Percentiles rank a stretch among this genome's conserved stretches.
Conservation (phyloP, 345 rosid genomes). For the Orychophragmus violaceus region DNA sequence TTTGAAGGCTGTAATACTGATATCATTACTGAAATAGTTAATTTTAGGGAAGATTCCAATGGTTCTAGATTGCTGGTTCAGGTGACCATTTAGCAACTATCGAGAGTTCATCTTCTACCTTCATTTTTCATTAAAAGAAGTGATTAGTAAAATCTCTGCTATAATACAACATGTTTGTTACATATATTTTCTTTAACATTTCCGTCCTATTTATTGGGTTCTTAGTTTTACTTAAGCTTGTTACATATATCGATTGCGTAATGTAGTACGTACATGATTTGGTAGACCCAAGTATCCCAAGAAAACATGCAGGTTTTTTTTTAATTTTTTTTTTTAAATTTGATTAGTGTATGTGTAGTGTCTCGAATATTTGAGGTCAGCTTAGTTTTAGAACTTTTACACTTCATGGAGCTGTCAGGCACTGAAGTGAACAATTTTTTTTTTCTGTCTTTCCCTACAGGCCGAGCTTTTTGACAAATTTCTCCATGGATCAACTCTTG, state of each 20-base stretch:
- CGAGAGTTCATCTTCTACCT: background rate
- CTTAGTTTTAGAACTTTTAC: background rate
- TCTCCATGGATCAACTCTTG: constrained; percentile 79
- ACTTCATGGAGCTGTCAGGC: constrained; percentile 1
- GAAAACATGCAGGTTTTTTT: background rate
- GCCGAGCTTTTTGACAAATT: constrained; percentile 96
- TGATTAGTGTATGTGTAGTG: background rate
- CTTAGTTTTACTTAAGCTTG: background rate
- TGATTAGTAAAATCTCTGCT: background rate
- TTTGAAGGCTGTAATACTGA: background rate
- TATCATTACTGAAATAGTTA: background rate
- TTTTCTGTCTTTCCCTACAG: constrained; percentile 36
- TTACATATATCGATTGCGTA: background rate
- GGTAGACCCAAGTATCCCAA: background rate
- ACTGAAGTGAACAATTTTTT: background rate
- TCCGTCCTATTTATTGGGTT: background rate
- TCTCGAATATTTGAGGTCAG: background rate
- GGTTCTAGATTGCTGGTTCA: constrained; percentile 5
- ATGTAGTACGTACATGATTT: constrained; percentile 10
- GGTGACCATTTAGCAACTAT: constrained; percentile 1
- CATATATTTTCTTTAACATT: background rate
- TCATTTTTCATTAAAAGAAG: background rate
- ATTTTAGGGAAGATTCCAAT: background rate
- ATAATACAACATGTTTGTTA: background rate
- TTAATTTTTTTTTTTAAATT: background rate